Evolutionary conservation across 2,329 filamentous ascomycete species (phyloP).

Genomic region (Colletotrichum sp.): DNA sequence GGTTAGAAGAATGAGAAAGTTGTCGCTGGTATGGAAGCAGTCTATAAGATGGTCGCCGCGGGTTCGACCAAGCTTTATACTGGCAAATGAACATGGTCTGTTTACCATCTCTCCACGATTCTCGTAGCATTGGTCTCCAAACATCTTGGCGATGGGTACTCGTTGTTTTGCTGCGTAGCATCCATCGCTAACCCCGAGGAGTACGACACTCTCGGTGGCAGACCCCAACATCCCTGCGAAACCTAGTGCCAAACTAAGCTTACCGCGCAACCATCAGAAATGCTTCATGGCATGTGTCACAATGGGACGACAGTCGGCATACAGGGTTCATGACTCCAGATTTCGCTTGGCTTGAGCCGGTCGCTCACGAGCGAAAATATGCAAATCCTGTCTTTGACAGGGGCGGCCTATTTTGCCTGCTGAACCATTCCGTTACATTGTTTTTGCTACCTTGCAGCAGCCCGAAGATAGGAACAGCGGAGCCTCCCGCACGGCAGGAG

Average conservation of each 20-base stretch:
- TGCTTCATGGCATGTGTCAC: neutral
- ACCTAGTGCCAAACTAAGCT: neutral
- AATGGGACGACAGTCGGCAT: neutral
- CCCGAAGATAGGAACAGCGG: neutral
- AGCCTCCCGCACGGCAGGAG: neutral
- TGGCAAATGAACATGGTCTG: neutral
- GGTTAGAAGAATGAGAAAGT: neutral
- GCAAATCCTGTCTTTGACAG: accelerated
- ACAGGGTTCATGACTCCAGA: neutral
- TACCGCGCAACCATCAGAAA: neutral
- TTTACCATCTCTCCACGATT: neutral
- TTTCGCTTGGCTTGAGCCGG: neutral
- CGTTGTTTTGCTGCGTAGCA: neutral
- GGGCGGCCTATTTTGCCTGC: neutral
- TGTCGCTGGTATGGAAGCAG: neutral
- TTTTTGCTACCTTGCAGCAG: neutral
- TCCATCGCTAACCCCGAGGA: neutral
- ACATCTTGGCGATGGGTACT: neutral
- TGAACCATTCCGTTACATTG: neutral
- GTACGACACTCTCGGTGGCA: neutral
- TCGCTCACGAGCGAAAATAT: neutral
- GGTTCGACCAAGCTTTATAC: neutral
- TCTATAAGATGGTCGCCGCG: accelerated
- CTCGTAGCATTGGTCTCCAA: neutral
- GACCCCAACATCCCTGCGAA: neutral